phyloP scores from a whole-genome alignment of 2,329 filamentous ascomycete genomes.

The Epichloe baconii region DNA sequence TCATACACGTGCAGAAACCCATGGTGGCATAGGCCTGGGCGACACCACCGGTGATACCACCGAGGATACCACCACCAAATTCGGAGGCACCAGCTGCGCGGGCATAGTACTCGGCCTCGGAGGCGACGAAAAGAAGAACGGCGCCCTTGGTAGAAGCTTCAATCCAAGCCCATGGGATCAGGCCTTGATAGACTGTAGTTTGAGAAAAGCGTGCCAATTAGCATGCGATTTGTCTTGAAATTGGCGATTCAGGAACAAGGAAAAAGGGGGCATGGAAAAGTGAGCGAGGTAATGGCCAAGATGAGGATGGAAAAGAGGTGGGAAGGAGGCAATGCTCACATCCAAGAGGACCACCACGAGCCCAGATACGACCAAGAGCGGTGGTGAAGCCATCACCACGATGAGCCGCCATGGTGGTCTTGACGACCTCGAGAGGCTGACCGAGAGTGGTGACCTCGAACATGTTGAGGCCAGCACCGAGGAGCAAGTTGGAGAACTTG shows the following conservation, averaged over 20 bases:
- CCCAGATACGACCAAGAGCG: constrained; percentile 80
- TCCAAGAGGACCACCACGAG: constrained; percentile 81
- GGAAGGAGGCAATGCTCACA: constrained; percentile 49
- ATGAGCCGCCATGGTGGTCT: constrained; percentile 99
- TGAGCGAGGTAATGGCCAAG: background rate
- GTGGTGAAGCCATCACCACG: constrained; percentile 73
- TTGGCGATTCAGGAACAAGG: background rate
- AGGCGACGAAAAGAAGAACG: constrained; percentile 96
- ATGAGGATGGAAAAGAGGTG: background rate
- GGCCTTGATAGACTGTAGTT: constrained; percentile 97
- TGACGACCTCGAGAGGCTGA: constrained; percentile 92
- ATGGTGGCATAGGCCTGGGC: constrained; percentile 98
- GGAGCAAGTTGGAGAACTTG: constrained; percentile 98
- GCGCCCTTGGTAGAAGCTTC: constrained; percentile 99
- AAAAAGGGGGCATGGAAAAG: constrained; percentile 3
- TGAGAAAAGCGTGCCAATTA: constrained; percentile 6
- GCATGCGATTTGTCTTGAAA: constrained; percentile 1
- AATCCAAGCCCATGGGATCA: constrained; percentile 99
- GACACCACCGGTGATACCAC: constrained; percentile 87
- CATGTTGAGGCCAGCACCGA: constrained; percentile 88
- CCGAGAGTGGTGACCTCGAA: constrained; percentile 64
- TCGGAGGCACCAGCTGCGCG: constrained; percentile 69
- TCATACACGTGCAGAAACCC: constrained; percentile 99
- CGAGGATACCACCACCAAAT: constrained; percentile 78
- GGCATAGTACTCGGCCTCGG: constrained; percentile 93